phyloP scores from a whole-genome alignment of 768 basidiomycete genomes.

The Collybiopsis confluens region DNA sequence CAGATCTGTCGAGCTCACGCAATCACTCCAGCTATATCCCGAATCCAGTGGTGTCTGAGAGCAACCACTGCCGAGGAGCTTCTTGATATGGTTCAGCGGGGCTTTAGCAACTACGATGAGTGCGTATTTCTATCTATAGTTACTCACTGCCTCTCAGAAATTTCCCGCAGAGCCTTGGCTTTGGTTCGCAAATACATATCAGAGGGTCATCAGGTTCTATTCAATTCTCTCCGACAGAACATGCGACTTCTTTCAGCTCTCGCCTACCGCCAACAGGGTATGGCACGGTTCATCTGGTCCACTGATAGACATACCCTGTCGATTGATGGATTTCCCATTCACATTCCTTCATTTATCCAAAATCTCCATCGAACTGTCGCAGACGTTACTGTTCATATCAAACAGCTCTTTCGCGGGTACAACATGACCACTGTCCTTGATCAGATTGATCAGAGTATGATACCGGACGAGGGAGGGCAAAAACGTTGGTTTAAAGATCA shows the following conservation, averaged over 20 bases:
- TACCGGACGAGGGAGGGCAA: neutral
- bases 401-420: neutral
- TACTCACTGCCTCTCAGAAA: neutral
- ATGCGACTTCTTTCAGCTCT: neutral
- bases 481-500: neutral
- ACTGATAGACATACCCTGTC: neutral
- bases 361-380: neutral
- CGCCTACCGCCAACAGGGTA: neutral
- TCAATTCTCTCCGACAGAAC: conserved; percentile 1
- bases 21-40: no score
- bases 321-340: neutral
- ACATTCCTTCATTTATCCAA: neutral
- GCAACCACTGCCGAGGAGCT: no score
- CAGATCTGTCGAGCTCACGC: no score
- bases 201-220: neutral
- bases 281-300: conserved; percentile 2
- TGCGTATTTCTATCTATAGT: no score
- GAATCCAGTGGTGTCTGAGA: no score
- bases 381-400: neutral
- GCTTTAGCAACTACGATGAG: no score
- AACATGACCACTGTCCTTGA: neutral
- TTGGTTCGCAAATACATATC: neutral
- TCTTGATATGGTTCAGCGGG: no score
- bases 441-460: neutral
- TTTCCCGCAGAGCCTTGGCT: no score